These are phyloP conservation scores for Geoglossum cookeanum DNA, from an alignment of 2,329 filamentous ascomycete species.

Conservation along the genomic window DNA sequence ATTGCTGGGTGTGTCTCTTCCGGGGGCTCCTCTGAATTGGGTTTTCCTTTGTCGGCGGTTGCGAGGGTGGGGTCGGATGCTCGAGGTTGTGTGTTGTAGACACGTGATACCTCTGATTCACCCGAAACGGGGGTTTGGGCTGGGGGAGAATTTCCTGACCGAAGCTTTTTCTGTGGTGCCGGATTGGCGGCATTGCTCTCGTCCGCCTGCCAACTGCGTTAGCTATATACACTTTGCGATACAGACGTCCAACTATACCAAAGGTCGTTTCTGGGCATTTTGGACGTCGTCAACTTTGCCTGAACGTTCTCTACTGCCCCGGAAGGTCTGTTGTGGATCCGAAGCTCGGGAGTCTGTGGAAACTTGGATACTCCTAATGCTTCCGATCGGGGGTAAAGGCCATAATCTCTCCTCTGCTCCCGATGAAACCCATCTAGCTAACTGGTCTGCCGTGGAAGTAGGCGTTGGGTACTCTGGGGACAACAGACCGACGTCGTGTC, in stretches of 20 bases:
- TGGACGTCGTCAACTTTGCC: not conserved
- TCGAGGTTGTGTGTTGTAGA: not conserved
- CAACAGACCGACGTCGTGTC: constrained; percentile 1
- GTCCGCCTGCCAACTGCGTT: not conserved
- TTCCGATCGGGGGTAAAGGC: not conserved
- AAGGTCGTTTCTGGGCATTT: not conserved
- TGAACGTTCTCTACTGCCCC: too few relatives aligned
- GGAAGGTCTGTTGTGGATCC: not conserved
- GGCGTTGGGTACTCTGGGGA: not conserved
- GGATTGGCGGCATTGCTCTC: not conserved
- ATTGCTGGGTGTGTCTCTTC: not conserved
- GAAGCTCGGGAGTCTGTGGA: not conserved
- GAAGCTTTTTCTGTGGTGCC: constrained; percentile 5
- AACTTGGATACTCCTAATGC: not conserved
- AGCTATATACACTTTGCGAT: not conserved
- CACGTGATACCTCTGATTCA: not conserved
- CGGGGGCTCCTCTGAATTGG: not conserved
- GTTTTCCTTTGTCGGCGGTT: not conserved
- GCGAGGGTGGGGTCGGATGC: not conserved
- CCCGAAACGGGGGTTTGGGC: not conserved
- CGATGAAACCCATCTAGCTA: not conserved
- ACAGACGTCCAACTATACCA: not conserved
- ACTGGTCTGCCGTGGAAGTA: not conserved
- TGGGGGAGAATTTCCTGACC: constrained; percentile 8
- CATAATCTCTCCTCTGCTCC: not conserved